phyloP scores from a whole-genome alignment of 371 early-diverging fungal genomes.

The Aphelidium insulamus region DNA sequence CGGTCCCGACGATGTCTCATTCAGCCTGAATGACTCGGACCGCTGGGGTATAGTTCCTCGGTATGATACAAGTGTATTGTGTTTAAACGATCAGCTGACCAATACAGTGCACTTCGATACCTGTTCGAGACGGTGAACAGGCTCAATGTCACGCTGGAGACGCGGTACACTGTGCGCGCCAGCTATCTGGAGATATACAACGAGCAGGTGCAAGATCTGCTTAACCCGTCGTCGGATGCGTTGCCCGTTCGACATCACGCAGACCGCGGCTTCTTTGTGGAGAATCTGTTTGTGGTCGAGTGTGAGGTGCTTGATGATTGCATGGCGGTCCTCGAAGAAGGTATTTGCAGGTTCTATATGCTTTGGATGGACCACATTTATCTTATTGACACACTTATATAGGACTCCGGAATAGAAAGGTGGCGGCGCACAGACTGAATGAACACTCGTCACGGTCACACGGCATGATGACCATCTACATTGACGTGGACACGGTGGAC shows the following conservation, averaged over 20 bases:
- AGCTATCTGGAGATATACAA: conserved; percentile 39
- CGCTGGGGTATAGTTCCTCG: conserved; percentile 18
- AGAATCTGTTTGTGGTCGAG: conserved; percentile 20
- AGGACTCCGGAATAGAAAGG: conserved; percentile 14
- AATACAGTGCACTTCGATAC: conserved; percentile 14
- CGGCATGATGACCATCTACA: conserved; percentile 21
- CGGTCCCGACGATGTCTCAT: too few species aligned
- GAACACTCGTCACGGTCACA: conserved; percentile 11
- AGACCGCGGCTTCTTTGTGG: conserved; percentile 19
- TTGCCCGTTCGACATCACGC: conserved; percentile 17
- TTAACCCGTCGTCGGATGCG: conserved; percentile 9
- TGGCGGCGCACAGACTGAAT: conserved; percentile 13
- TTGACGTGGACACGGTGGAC: conserved; percentile 6
- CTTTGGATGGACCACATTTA: conserved; percentile 3
- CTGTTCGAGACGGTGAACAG: conserved; percentile 12
- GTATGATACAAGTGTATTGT: too few species aligned
- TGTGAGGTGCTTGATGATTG: conserved; percentile 19
- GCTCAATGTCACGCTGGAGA: not conserved
- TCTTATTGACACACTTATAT: not conserved
- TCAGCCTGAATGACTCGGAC: conserved; percentile 2
- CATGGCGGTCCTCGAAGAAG: conserved; percentile 23
- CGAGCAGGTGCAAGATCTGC: conserved; percentile 27
- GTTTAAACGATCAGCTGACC: too few species aligned
- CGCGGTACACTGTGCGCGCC: conserved; percentile 9
- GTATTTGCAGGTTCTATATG: conserved; percentile 5